Evolutionary conservation across 1,284 basidiomycete species (phyloP), one percentile per base, ranked within the genome.

Genomic region (Marasmius sp.): DNA sequence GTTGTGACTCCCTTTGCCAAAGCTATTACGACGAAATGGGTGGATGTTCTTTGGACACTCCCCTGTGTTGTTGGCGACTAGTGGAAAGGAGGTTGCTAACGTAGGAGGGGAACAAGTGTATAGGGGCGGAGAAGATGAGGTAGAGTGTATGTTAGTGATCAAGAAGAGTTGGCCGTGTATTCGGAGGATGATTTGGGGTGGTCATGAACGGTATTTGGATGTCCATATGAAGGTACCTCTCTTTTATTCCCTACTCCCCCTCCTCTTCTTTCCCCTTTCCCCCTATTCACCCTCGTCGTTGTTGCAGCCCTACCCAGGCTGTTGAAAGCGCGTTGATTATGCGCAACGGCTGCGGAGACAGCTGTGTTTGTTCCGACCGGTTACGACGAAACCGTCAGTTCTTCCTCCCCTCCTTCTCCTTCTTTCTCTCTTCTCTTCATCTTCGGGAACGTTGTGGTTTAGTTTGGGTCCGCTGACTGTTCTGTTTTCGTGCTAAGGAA

Each of bases 11-110:
- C 97, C 9, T 88, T 98, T 79, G 97, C 97, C 49, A 96, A 97
- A 66, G 95, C 95, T 6, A 93, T 96, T 67, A 86, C 94, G 76
- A 95, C 95, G 61, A 99, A 99, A 82, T 94, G 97, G 20, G 97
- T 5, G 92, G 98, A 62, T 97, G 39, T 98, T 98, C 92, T 97
- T 97, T 73, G 97, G 97, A 63, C 92, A 97, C 68, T 89, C 97
- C 71, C 83, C 95, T 39, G 93, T 86, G 12, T 88, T 99, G 60
- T 82, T 99, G 68, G 86, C 97, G 7, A 77, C 85, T 4, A 79
- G 84, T n/a, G 94, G 94, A 53, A 73, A 84, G 76, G 82, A 80
- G 67, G 76, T 97, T 34, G 27, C 27, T 2, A 27, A 5, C 27
- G 27, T 27, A 2, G 27, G 27, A 5, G 27, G 27, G 27, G 27